Base-by-base conservation (phyloP, 1,284 basidiomycete species). In the Heliocybe sulcata region DNA sequence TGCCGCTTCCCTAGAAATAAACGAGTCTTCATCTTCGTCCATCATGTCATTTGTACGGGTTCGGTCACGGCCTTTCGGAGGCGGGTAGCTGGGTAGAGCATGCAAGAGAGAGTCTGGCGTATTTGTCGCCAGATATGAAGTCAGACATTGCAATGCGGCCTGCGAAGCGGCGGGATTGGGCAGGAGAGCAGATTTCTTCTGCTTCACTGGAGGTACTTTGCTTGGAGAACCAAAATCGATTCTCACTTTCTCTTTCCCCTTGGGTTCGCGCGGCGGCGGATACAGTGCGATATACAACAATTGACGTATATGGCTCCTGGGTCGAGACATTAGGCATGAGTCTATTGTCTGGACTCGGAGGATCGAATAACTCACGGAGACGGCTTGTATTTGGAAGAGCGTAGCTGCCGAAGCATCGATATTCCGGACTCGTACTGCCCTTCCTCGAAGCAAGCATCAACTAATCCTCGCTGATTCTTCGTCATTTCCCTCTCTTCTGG, bases 361-460 rank as follows among this genome's bases (percentile, higher is more conserved):
- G 59, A 49, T 49, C 55, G 59, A 12, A 55, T 54, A 45, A 70
- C 83, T 65, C 64, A 85, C 85, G 69, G 61, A 2, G 77, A 73
- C 10, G 84, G 85, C 52, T 65, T 79, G 65, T 74, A 75, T 22
- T 72, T 68, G n/a, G 75, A 63, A 2, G 78, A 78, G 53, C 82
- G 79, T 3, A 88, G 67, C 55, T 83, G 80, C 57, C 81, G 79
- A 0, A 90, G 73, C 19, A 79, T 66, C 10, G 73, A 68, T 25
- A 87, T 82, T 1, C 81, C 87, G 8, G 78, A 72, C 58, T 85
- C 79, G 59, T 85, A 87, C 58, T 88, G 84, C 19, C 81, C 81
- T 64, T 90, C 87, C 60, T 90, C 87, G 35, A 90, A 80, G 57
- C 81, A 83, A 48, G 74, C 80, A 63, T 89, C 85, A 14, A 87